Base-by-base conservation (phyloP, 352 stramenopile genomes). In the Aphanomyces invadans region DNA sequence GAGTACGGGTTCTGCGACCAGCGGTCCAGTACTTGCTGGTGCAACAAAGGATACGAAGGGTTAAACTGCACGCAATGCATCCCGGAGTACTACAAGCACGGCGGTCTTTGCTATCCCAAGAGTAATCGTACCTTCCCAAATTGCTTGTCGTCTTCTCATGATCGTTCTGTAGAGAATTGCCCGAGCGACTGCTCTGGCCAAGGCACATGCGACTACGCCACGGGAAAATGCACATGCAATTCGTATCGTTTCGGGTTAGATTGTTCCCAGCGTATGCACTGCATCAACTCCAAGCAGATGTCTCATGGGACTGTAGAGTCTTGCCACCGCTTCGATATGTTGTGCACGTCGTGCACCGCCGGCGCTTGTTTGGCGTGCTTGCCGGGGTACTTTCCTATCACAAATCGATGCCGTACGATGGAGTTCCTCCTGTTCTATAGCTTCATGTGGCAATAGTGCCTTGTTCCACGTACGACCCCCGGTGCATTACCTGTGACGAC, bases 1-100 rank as follows among this genome's bases (percentile, higher is more conserved):
- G 82, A 96, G 59, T 96, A 95, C 70, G 95, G 95, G 26, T 97
- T 96, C 72, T 98, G 95, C 72, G 95, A 98, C 74, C 83, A 89
- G 32, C 84, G 90, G 45, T 97, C 73, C 33, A 93, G 95, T 0
- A 81, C 92, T 1, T 98, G 95, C 68, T 92, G 96, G 32, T 98
- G 95, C 71, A 97, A 97, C 61, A 73, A 88, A 42, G 95, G 95
- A 2, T 98, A 98, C 75, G 86, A 84, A 28, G 95, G 95, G 1
- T 63, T 95, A 2, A 86, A 92, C 53, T 98, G 94, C 70, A 87
- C 80, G 2, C 55, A 73, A 23, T 98, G 95, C 69, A 85, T 80
- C 53, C 77, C 90, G 1, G 89, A 88, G 15, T 93, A 97, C 73
- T 97, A 93, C 73, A 72, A 77, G 25, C 67, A 80, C 45, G 90